Evolutionary conservation across 2,329 filamentous ascomycete species (phyloP), one percentile per base, ranked within the genome.

Genomic region (Verruconis gallopava): DNA sequence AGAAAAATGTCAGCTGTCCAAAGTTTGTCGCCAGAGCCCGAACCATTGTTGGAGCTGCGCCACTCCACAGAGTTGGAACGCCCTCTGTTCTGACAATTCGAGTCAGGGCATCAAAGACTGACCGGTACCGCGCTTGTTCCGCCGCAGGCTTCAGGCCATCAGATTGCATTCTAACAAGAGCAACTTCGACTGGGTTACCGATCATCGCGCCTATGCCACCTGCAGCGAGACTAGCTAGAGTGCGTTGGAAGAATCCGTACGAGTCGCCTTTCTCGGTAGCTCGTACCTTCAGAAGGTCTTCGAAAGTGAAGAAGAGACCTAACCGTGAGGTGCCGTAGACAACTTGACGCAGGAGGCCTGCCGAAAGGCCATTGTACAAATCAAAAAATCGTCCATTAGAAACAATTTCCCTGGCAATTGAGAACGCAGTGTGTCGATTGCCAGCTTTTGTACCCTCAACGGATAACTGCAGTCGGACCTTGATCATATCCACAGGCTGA

Each of bases 1-100:
- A 86, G 71, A 98, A 98, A 73, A 95, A 98, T 13, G 89, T 88
- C 19, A 98, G 71, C 64, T 98, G 91, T 4, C 91, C 91, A 60
- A 98, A 89, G 66, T 98, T 98, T 57, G 98, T 75, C 0, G 91
- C 84, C 91, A 98, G 98, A 50, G 91, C 91, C 40, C 91, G 79
- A 19, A 88, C 85, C 2, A 98, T 85, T 1, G 91, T 98, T 3
- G 91, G 91, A 18, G 82, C 75, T 12, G 83, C 84, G 19, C 91
- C 91, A 1, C 86, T 77, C 91, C 91, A 98, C 21, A 96, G 71
- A 1, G 86, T 81, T 0, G 64, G 69, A 4, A 96, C 64, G 42
- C 91, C 91, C 62, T 98, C 91, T 45, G 69, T 68, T 56, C 77
- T 80, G 35, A 86, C 73, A 55, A 98, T 98, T 39, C 83, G 77